A percentile compares a stretch with the other conserved stretches of the same genome.
Conservation (phyloP, 2,329 filamentous ascomycete genomes). For the Epichloe brachyelytri region DNA sequence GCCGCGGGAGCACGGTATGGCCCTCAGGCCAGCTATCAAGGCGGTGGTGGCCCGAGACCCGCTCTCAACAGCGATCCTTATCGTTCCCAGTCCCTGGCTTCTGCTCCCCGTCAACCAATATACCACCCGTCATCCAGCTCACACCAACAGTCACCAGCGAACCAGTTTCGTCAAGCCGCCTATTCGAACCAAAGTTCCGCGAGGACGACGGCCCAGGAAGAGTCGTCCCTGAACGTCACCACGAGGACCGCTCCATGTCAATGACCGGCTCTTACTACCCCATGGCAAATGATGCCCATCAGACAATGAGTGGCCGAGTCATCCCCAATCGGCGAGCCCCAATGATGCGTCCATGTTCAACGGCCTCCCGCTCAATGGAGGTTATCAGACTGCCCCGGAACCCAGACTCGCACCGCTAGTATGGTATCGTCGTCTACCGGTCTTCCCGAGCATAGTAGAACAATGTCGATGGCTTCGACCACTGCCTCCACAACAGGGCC, state of each 20-base stretch:
- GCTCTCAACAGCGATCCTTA: constrained; percentile 76
- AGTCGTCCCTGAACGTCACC: constrained; percentile 78
- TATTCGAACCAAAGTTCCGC: constrained; percentile 53
- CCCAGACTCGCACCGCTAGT: constrained; percentile 46
- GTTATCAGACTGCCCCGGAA: constrained; percentile 33
- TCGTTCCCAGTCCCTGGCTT: constrained; percentile 86
- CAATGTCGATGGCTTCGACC: constrained; percentile 90
- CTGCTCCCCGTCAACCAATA: constrained; percentile 57
- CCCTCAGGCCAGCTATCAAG: constrained; percentile 48
- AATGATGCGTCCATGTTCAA: constrained; percentile 26
- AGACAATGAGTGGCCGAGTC: constrained; percentile 85
- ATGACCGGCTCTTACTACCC: constrained; percentile 65
- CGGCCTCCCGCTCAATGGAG: constrained; percentile 22
- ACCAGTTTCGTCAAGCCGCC: constrained; percentile 65
- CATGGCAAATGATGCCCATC: constrained; percentile 65
- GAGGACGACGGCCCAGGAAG: constrained; percentile 79
- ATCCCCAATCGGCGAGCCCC: constrained; percentile 58
- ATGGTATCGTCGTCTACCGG: constrained; percentile 46
- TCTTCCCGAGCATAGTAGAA: constrained; percentile 39
- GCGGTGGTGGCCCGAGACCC: constrained; percentile 47
- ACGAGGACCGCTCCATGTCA: constrained; percentile 91
- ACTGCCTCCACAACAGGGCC: constrained; percentile 57
- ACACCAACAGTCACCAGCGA: constrained; percentile 54
- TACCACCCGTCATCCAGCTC: constrained; percentile 51
- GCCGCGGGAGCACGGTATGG: constrained; percentile 26